These are phyloP conservation scores for Caloboletus firmus DNA, from an alignment of 1,284 basidiomycete species.

Conservation along the genomic window DNA sequence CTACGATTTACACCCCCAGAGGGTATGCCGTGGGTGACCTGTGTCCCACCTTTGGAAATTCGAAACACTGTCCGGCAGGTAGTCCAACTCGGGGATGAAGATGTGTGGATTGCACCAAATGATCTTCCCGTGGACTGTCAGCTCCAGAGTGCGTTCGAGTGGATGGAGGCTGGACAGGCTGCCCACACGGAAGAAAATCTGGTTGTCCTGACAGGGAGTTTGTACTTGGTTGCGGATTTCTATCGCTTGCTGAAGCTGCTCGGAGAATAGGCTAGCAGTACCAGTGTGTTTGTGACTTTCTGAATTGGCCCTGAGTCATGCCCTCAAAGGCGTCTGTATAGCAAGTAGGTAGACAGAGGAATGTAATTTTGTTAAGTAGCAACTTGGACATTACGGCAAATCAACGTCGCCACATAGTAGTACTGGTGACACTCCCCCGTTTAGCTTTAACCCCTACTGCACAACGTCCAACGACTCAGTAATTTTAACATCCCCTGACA, in stretches of 20 bases:
- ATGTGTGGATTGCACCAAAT: conserved; percentile 43
- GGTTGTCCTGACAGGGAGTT: conserved; percentile 81
- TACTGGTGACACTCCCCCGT: not conserved
- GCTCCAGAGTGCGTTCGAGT: conserved; percentile 43
- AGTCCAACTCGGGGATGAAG: conserved; percentile 38
- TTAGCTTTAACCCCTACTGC: conserved; percentile 1
- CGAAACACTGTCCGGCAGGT: conserved; percentile 43
- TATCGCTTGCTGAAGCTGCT: conserved; percentile 54
- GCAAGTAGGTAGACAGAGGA: not conserved
- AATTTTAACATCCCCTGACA: conserved; percentile 9
- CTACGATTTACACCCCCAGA: conserved; percentile 71
- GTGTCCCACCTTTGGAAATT: conserved; percentile 55
- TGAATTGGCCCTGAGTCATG: too few relatives aligned
- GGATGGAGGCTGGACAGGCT: conserved; percentile 37
- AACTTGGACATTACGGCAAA: not conserved
- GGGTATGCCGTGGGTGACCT: conserved; percentile 89
- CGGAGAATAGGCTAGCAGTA: conserved; percentile 8
- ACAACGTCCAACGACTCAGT: conserved; percentile 1
- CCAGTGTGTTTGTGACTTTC: not conserved
- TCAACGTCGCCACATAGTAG: not conserved
- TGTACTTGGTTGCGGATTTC: conserved; percentile 89
- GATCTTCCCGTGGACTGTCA: conserved; percentile 32
- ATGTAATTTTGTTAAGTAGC: not conserved
- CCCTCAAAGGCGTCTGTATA: not conserved
- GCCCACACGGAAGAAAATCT: conserved; percentile 36